phyloP scores from a whole-genome alignment of 1,139 yeast species.

The Debaryomyces fabryi region DNA sequence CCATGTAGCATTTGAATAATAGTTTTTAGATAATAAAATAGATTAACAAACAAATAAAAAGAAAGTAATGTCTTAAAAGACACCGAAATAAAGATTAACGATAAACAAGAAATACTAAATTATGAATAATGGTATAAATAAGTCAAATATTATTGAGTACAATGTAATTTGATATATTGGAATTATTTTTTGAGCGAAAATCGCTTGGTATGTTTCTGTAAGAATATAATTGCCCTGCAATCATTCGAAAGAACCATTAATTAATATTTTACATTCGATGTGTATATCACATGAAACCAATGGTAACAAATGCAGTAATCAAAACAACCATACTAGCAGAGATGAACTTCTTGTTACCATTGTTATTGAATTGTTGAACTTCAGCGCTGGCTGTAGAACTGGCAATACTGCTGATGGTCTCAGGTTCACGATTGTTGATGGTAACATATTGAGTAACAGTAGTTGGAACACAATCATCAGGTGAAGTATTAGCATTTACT shows the following conservation, averaged over 20 bases:
- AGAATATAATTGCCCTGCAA: constrained; percentile 6
- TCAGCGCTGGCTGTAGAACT: constrained; percentile 5
- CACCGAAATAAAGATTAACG: constrained; percentile 7
- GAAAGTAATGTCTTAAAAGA: neutral
- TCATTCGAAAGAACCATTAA: constrained; percentile 4
- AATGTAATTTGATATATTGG: constrained; percentile 2
- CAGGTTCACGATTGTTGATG: constrained; percentile 5
- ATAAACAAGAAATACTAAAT: constrained; percentile 6
- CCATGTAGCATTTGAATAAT: neutral
- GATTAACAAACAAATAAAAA: neutral
- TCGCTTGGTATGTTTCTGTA: neutral
- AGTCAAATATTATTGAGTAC: neutral
- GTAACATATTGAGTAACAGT: constrained; percentile 12
- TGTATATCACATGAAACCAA: constrained; percentile 7
- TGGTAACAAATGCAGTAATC: constrained; percentile 3
- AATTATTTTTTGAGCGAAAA: neutral
- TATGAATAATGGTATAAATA: constrained; percentile 7
- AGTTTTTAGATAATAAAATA: neutral
- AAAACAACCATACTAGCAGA: constrained; percentile 6
- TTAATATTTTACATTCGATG: neutral
- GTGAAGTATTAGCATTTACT: constrained; percentile 1
- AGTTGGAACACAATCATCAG: constrained; percentile 11
- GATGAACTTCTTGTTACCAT: constrained; percentile 4
- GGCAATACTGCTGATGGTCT: constrained; percentile 2
- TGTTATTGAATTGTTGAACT: constrained; percentile 7